phyloP scores from a whole-genome alignment of 257 asterid species.

The Solanum paucissectum region DNA sequence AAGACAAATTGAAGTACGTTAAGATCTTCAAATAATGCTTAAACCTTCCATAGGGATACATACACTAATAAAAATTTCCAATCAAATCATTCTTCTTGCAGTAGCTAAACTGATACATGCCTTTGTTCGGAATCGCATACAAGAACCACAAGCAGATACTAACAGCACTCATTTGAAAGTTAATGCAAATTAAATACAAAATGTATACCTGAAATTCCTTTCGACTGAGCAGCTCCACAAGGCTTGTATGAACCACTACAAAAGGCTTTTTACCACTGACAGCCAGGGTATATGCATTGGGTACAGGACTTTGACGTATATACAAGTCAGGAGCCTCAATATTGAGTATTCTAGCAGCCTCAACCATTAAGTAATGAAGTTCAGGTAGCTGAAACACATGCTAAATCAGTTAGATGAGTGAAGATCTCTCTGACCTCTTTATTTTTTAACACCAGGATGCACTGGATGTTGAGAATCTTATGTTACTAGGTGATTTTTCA shows the following conservation, averaged over 20 bases:
- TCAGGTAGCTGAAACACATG: constrained; percentile 61
- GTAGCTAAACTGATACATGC: not conserved
- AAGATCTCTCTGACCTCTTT: not conserved
- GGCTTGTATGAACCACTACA: constrained; percentile 81
- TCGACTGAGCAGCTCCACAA: constrained; percentile 76
- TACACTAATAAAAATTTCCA: not conserved
- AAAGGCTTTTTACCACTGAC: constrained; percentile 53
- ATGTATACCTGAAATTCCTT: constrained; percentile 73
- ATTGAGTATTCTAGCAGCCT: constrained; percentile 61
- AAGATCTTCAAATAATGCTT: not conserved
- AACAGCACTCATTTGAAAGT: not conserved
- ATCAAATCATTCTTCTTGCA: not conserved
- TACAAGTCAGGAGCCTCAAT: constrained; percentile 82
- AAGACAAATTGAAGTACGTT: not conserved
- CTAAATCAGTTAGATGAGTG: not conserved
- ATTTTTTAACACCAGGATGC: not conserved
- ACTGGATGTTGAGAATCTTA: not conserved
- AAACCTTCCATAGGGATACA: not conserved
- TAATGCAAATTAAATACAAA: not conserved
- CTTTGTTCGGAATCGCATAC: not conserved
- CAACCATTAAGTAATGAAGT: constrained; percentile 57
- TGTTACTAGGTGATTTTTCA: not conserved
- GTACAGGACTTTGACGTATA: constrained; percentile 83
- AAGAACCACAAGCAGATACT: not conserved
- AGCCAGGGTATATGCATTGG: constrained; percentile 90